Evolutionary conservation across 1,139 yeast species (phyloP).

Genomic region (Pichia terricola): DNA sequence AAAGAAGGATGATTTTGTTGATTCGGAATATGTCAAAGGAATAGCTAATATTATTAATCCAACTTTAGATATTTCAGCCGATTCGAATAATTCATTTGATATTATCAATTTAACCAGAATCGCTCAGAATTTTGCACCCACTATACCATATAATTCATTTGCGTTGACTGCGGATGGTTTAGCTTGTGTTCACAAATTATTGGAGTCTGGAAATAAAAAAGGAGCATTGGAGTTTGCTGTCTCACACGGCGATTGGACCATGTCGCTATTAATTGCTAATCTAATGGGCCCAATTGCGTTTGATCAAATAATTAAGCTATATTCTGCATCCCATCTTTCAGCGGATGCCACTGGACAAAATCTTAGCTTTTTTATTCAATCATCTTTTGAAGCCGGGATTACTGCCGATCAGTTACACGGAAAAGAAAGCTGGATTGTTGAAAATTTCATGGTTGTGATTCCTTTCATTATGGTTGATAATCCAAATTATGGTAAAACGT

Average conservation of each 20-base stretch:
- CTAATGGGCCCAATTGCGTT: slow-evolving; percentile 55
- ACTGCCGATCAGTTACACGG: slow-evolving; percentile 15
- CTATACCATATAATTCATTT: slow-evolving; percentile 18
- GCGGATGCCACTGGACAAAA: slow-evolving; percentile 20
- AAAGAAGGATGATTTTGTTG: slow-evolving; percentile 19
- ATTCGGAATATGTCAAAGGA: slow-evolving; percentile 12
- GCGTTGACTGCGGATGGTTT: slow-evolving; percentile 15
- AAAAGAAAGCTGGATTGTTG: slow-evolving; percentile 22
- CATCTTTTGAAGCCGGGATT: slow-evolving; percentile 14
- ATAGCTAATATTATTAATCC: slow-evolving; percentile 22
- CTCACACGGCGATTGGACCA: slow-evolving; percentile 63
- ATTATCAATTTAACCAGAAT: slow-evolving; percentile 11
- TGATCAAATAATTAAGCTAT: slow-evolving; percentile 45
- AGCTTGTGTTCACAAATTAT: slow-evolving; percentile 24
- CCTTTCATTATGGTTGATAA: slow-evolving; percentile 23
- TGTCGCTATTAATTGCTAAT: slow-evolving; percentile 65
- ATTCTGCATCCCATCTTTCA: slow-evolving; percentile 35
- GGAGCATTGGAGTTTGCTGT: slow-evolving; percentile 59
- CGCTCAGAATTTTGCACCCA: slow-evolving; percentile 7
- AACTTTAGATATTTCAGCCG: slow-evolving; percentile 9
- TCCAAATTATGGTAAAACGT: slow-evolving; percentile 32
- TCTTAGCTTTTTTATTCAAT: slow-evolving; percentile 21
- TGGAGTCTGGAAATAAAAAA: slow-evolving; percentile 58
- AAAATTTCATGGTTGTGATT: slow-evolving; percentile 20
- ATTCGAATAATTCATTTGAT: slow-evolving; percentile 11